Evolutionary conservation across 148 eudicot species (phyloP), one percentile per base, ranked within the genome.

Genomic region (Rhododendron ferrugineum): DNA sequence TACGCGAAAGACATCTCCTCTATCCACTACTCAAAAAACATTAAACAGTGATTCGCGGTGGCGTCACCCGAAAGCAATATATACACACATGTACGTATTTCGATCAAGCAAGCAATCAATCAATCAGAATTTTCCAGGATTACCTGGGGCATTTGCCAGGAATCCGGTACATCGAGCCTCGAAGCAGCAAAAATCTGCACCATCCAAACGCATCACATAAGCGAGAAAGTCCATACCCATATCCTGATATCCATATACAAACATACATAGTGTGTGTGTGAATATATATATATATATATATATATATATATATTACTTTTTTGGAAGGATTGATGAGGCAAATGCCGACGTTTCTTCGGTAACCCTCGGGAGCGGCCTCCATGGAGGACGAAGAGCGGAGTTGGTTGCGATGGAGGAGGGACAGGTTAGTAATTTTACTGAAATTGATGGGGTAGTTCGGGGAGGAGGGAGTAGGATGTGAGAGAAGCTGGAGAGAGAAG

Each of bases 101-200:
- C 37, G 6, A 42, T 44, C 80, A 44, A 42, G 30, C 54, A 22
- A 42, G 23, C 30, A 22, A 40, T 22, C 28, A 77, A 77, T 22
- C 28, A 77, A 77, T 75, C 18, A 66, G 20, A 79, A 18, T 3
- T 62, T 58, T 10, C 42, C 68, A 62, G 23, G 16, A 42, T 77
- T 88, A 96, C 98, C 97, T 94, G 98, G 34, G 98, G 98, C 98
- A 96, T 96, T 85, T 96, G 99, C 99, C 98, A 96, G 78, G 96
- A 23, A 78, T 91, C 95, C 16, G 98, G 98, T 52, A 95, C 87
- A 88, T 95, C 99, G 62, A 95, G 96, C 89, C 99, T 93, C 42
- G 99, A 93, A 44, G 99, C 99, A 82, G 94, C 90, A 87, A 95
- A 96, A 88, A 94, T 88, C 99, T 95, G 84, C 82, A 82, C 6